Percentiles rank a stretch among this genome's conserved stretches.
phyloP scores from a whole-genome alignment of 805 yeast species.

The Candida nanaspora region DNA sequence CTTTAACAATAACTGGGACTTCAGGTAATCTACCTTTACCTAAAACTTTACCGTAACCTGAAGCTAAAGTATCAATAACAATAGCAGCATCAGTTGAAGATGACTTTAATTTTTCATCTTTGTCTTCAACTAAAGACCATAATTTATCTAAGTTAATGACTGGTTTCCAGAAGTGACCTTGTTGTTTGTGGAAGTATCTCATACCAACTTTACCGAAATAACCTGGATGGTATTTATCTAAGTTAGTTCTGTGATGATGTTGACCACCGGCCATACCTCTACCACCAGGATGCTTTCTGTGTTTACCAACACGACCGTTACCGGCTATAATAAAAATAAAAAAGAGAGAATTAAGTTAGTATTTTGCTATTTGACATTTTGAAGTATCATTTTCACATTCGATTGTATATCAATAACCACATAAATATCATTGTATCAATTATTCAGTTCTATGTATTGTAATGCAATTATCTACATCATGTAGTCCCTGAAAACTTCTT shows the following conservation, averaged over 20 bases:
- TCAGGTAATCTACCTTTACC: slow-evolving; percentile 98
- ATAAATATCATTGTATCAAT: no score
- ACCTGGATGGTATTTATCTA: slow-evolving; percentile 99
- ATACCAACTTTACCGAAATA: slow-evolving; percentile 99
- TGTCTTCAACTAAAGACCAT: slow-evolving; percentile 95
- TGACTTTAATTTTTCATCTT: slow-evolving; percentile 85
- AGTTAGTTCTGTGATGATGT: slow-evolving; percentile 99
- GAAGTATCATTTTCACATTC: no score
- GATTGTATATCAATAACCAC: no score
- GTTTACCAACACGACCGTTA: slow-evolving; percentile 99
- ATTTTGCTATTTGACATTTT: neutral
- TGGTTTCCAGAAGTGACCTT: slow-evolving; percentile 95
- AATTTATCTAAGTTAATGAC: slow-evolving; percentile 96
- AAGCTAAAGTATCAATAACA: slow-evolving; percentile 98
- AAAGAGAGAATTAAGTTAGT: neutral
- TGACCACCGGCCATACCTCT: slow-evolving; percentile 99
- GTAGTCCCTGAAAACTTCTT: no score
- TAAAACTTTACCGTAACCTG: slow-evolving; percentile 99
- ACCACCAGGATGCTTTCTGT: slow-evolving; percentile 99
- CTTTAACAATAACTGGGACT: slow-evolving; percentile 98
- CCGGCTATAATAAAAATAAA: slow-evolving; percentile 60
- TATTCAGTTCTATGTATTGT: no score
- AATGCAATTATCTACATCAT: no score
- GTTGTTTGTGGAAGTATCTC: slow-evolving; percentile 98
- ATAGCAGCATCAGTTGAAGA: slow-evolving; percentile 90